A percentile compares a stretch with the other conserved stretches of the same genome.
These are phyloP conservation scores for Stramenopiles sp. DNA, from an alignment of 352 stramenopile species.

Conservation along the genomic window DNA sequence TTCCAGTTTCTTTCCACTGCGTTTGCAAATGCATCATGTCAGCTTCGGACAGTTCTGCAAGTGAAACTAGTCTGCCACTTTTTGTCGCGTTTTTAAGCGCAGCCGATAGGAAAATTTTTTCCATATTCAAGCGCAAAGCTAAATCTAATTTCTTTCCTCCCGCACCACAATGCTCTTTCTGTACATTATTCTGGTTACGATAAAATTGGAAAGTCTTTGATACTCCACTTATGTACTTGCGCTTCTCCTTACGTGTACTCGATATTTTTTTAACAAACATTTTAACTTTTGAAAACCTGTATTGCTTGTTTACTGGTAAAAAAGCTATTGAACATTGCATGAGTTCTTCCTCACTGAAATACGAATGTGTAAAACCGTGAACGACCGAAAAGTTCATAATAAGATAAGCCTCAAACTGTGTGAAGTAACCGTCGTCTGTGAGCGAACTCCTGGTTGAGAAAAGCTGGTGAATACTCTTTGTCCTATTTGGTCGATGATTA, in stretches of 20 bases:
- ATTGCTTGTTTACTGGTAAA: background rate
- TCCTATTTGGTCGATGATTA: background rate
- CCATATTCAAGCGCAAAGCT: background rate
- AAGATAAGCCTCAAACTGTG: background rate
- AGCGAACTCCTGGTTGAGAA: background rate
- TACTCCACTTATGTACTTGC: background rate
- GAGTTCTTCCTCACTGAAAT: background rate
- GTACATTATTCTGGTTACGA: too few relatives aligned
- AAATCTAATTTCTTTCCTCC: background rate
- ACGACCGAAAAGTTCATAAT: background rate
- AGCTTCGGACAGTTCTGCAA: background rate
- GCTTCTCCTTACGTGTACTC: background rate
- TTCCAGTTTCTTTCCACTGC: background rate
- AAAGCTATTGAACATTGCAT: background rate
- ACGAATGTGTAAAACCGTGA: background rate
- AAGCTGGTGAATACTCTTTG: background rate
- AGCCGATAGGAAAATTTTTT: background rate
- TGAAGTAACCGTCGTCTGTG: background rate
- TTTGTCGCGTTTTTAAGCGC: background rate
- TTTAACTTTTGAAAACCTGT: background rate
- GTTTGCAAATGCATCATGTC: slow-evolving; percentile 11
- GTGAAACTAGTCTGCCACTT: background rate
- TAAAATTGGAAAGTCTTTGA: background rate
- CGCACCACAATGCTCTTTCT: background rate
- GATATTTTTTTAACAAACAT: background rate